Evolutionary conservation across 225 moss, liverwort and hornwort species (phyloP), one percentile per base, ranked within the genome.

Genomic region (Lunularia cruciata): DNA sequence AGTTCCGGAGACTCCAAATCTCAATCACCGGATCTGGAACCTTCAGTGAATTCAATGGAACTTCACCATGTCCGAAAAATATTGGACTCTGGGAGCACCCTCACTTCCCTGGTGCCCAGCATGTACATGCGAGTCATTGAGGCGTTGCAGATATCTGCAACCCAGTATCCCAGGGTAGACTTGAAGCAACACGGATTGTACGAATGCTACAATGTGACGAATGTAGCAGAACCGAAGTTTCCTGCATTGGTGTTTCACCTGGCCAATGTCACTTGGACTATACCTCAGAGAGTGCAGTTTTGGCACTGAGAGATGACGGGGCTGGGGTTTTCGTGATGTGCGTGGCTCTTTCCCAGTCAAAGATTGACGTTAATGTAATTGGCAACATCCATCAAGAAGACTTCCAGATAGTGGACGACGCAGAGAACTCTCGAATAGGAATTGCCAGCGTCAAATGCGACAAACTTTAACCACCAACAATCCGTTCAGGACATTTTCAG

Each of bases 71-170:
- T 22, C 10, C 2, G 33, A 13, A 60, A 8, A 13, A 31, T 60
- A 23, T 36, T 60, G 60, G 60, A 60, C 60, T 28, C 60, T 6
- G 60, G 60, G 30, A 60, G 32, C 33, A 60, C 60, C 60, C 9
- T 60, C 1, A 60, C 60, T 1, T 3, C 30, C 33, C 35, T 60
- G 30, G 60, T 60, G 9, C 30, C 30, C 13, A 11, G 30, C 6
- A 30, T 36, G 12, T 60, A 31, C 35, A 0, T 9, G 12, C 30
- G 26, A 9, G 32, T 60, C 8, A 60, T 31, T 22, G 26, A 31
- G 7, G 60, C 27, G 7, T 36, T 60, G 9, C 32, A 60, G 3
- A 18, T 8, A 3, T 11, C 12, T 30, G 1, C 35, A 11, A 11
- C 30, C 30, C 3, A 34, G 12, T 36, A 31, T 60, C 60, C 25